These are phyloP conservation scores for Phytophthora nicotianae DNA, from an alignment of 352 stramenopile genomes.

Conservation along the genomic window DNA sequence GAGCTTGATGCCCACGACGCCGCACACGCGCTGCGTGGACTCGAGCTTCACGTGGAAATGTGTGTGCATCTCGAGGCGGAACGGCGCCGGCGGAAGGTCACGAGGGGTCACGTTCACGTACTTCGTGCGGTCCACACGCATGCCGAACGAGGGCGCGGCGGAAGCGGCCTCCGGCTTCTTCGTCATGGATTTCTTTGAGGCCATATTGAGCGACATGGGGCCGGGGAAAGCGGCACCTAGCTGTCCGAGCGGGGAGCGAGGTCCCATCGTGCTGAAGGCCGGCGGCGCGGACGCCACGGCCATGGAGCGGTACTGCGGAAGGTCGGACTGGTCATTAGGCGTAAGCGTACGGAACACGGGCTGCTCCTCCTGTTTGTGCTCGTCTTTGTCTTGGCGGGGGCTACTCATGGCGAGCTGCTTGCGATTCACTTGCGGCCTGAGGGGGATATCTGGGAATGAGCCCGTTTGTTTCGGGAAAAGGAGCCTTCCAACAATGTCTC, in stretches of 20 bases:
- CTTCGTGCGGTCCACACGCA: conserved; percentile 74
- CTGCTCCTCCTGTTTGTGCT: conserved; percentile 71
- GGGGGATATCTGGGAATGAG: conserved; percentile 39
- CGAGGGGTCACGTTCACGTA: conserved; percentile 73
- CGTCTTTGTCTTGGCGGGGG: conserved; percentile 39
- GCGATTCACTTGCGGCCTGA: conserved; percentile 12
- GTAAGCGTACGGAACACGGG: conserved; percentile 53
- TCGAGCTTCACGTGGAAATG: conserved; percentile 89
- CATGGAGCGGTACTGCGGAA: conserved; percentile 67
- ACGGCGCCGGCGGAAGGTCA: conserved; percentile 74
- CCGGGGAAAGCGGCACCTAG: conserved; percentile 48
- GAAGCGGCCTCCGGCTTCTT: conserved; percentile 34
- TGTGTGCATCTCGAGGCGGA: conserved; percentile 87
- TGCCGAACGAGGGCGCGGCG: conserved; percentile 50
- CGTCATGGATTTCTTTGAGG: conserved; percentile 40
- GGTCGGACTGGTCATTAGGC: conserved; percentile 52
- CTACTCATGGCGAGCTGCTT: conserved; percentile 34
- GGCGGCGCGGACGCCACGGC: conserved; percentile 44
- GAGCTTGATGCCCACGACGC: conserved; percentile 78
- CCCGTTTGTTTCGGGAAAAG: conserved; percentile 16
- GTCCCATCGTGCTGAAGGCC: conserved; percentile 46
- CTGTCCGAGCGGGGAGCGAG: conserved; percentile 29
- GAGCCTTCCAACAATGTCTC: conserved; percentile 5
- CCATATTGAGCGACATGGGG: conserved; percentile 48
- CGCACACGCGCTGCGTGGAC: conserved; percentile 75